A percentile compares a stretch with the other conserved stretches of the same genome.
Evolutionary conservation across 306 rosid genomes (phyloP).

Genomic region (Vigna mungo): DNA sequence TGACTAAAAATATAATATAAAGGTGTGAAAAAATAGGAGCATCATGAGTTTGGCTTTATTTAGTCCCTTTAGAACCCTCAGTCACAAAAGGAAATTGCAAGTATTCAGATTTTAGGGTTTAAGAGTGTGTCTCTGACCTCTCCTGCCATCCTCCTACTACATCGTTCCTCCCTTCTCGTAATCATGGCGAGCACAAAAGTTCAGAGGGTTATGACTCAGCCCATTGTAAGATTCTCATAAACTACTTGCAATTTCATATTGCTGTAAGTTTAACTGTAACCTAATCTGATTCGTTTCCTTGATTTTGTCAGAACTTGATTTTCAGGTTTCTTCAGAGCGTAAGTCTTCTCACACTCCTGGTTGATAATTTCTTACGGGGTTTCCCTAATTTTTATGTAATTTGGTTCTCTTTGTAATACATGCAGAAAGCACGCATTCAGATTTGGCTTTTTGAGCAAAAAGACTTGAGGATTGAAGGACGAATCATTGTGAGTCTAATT

Average conservation of each 20-base stretch:
- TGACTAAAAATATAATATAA: no score
- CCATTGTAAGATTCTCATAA: slow-evolving; percentile 58
- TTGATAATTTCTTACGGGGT: background rate
- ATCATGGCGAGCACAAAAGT: slow-evolving; percentile 96
- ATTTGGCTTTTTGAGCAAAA: slow-evolving; percentile 90
- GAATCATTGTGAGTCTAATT: slow-evolving; percentile 70
- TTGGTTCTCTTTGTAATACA: background rate
- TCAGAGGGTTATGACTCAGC: slow-evolving; percentile 97
- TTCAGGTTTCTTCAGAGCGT: slow-evolving; percentile 93
- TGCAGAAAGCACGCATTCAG: slow-evolving; percentile 89
- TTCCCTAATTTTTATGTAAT: background rate
- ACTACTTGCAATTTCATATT: slow-evolving; percentile 26
- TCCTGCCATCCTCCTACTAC: background rate
- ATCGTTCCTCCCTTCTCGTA: background rate
- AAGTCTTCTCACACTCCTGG: slow-evolving; percentile 37
- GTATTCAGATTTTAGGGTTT: background rate
- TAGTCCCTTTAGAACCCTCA: background rate
- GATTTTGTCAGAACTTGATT: slow-evolving; percentile 72
- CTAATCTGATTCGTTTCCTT: slow-evolving; percentile 5
- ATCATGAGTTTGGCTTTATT: background rate
- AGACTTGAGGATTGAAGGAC: slow-evolving; percentile 85
- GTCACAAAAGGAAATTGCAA: background rate
- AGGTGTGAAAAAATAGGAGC: background rate
- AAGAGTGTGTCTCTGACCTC: background rate
- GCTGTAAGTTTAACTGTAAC: background rate